These are phyloP conservation scores for Vaccinium vitisidaea DNA, from an alignment of 148 eudicot genomes.

Conservation along the genomic window DNA sequence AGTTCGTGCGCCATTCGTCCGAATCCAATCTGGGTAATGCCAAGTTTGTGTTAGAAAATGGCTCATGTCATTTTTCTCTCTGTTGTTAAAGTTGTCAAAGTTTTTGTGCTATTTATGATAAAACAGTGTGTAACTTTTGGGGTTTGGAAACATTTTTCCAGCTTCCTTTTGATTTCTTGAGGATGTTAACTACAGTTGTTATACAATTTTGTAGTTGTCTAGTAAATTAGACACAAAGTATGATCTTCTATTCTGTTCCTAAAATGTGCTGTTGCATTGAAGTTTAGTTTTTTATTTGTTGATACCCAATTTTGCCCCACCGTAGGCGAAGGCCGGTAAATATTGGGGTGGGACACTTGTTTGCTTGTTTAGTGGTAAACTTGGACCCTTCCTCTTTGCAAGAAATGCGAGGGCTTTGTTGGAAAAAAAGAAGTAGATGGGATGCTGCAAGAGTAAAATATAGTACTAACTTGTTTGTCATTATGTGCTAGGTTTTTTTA, in stretches of 20 bases:
- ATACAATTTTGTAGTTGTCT: not conserved
- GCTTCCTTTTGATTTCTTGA: not conserved
- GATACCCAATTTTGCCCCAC: too few species aligned
- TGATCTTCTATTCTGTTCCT: not conserved
- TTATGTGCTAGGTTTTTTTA: too few species aligned
- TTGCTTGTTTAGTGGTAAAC: too few species aligned
- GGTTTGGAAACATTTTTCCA: constrained; percentile 3
- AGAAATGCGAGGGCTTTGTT: too few species aligned
- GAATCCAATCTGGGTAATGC: constrained; percentile 24
- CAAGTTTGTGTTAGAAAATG: constrained; percentile 14
- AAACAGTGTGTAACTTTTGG: not conserved
- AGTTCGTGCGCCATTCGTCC: not conserved
- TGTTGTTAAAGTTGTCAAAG: not conserved
- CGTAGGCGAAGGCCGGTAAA: too few species aligned
- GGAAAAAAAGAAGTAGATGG: too few species aligned
- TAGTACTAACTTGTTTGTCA: too few species aligned
- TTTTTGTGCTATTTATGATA: not conserved
- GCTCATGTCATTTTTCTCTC: not conserved
- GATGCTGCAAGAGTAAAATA: too few species aligned
- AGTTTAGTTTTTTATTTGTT: not conserved
- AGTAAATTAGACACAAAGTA: not conserved
- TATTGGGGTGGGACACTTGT: too few species aligned
- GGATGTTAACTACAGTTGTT: not conserved
- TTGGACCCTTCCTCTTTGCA: too few species aligned
- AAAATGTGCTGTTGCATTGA: not conserved